phyloP scores from a whole-genome alignment of 352 stramenopile genomes.

The Peronospora destructor region DNA sequence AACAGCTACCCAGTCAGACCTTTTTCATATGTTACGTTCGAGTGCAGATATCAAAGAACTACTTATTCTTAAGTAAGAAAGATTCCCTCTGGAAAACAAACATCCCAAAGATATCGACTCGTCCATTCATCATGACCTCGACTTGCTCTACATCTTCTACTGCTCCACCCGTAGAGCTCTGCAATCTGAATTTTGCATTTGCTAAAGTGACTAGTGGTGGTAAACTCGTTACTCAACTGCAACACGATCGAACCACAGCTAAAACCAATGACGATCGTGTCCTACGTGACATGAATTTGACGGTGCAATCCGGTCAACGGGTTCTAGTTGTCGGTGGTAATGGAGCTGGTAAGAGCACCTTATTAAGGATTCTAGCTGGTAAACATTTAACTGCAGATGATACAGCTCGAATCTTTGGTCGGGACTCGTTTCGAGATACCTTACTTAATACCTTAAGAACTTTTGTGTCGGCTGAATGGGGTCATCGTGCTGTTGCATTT shows the following conservation, averaged over 20 bases:
- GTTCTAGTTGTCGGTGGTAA: constrained; percentile 94
- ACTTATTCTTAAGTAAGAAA: too few species aligned
- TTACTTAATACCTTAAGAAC: constrained; percentile 89
- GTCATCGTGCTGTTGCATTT: constrained; percentile 93
- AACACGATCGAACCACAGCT: constrained; percentile 72
- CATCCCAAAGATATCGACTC: too few species aligned
- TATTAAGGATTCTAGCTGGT: constrained; percentile 91
- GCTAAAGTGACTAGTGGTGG: constrained; percentile 64
- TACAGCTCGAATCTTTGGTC: constrained; percentile 74
- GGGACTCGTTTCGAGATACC: constrained; percentile 94
- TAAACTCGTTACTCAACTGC: constrained; percentile 48
- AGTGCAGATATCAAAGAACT: too few species aligned
- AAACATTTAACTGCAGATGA: constrained; percentile 90
- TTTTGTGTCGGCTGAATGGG: constrained; percentile 95
- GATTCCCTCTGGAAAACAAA: too few species aligned
- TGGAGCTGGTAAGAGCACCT: constrained; percentile 91
- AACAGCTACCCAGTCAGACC: too few species aligned
- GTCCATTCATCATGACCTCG: constrained; percentile 9
- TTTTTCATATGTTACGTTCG: too few species aligned
- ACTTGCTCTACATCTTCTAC: background rate
- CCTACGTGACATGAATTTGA: constrained; percentile 83
- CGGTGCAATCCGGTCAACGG: constrained; percentile 71
- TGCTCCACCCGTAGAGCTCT: constrained; percentile 44
- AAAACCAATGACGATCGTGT: constrained; percentile 82
- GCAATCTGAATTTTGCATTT: constrained; percentile 62